Conservation (phyloP, 441 rosid species). For the Erodium chrysanthum region DNA sequence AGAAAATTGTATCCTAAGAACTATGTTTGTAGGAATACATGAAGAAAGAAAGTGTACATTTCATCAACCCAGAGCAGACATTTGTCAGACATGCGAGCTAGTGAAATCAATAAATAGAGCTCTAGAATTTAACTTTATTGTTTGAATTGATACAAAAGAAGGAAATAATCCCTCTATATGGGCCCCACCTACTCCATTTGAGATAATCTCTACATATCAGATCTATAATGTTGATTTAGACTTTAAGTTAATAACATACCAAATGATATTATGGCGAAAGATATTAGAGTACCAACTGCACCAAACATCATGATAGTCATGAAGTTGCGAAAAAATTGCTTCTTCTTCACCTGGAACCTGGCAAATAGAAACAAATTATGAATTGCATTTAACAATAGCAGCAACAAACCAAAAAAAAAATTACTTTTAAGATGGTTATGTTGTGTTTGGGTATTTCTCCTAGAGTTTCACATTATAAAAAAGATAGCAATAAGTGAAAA, state of each 20-base stretch:
- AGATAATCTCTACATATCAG: no score
- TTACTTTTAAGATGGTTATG: background rate
- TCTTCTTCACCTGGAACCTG: slow-evolving; percentile 61
- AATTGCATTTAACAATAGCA: background rate
- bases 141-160: no score
- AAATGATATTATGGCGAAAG: slow-evolving; percentile 43
- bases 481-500: background rate
- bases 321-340: slow-evolving; percentile 48
- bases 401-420: background rate
- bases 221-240: no score
- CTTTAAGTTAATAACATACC: slow-evolving; percentile 20
- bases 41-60: no score
- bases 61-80: no score
- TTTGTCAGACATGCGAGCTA: no score
- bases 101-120: no score
- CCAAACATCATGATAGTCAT: slow-evolving; percentile 43
- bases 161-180: no score
- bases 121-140: no score
- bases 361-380: slow-evolving; percentile 15
- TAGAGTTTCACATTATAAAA: background rate
- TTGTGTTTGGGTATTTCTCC: background rate
- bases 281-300: slow-evolving; percentile 45
- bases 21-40: no score
- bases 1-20: no score
- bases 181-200: no score